Evolutionary conservation across 2,329 filamentous ascomycete species (phyloP).

Genomic region (Scedosporium boydii): DNA sequence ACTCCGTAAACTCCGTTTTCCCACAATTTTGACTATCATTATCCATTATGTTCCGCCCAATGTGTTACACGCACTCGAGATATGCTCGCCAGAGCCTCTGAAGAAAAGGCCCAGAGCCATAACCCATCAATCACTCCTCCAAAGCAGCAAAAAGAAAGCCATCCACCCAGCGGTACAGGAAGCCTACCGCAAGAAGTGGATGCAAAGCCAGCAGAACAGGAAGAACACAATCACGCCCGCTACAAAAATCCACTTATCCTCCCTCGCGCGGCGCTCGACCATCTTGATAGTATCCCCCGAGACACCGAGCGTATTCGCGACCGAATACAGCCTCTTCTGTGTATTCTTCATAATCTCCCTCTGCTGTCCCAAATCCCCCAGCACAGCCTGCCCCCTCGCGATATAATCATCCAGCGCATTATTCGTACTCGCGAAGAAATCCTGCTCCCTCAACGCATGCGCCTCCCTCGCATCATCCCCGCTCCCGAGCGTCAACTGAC

Average conservation of each 20-base stretch:
- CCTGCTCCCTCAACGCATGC: conserved; percentile 82
- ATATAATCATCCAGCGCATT: conserved; percentile 88
- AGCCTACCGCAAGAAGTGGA: conserved; percentile 66
- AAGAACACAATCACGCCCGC: conserved; percentile 80
- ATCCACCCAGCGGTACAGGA: not conserved
- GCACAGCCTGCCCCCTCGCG: conserved; percentile 78
- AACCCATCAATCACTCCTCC: not conserved
- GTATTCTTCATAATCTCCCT: conserved; percentile 92
- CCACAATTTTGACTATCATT: not conserved
- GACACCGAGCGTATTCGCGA: conserved; percentile 87
- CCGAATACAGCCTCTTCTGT: conserved; percentile 80
- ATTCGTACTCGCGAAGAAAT: conserved; percentile 75
- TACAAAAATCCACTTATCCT: conserved; percentile 98
- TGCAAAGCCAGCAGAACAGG: conserved; percentile 79
- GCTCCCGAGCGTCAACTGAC: conserved; percentile 36
- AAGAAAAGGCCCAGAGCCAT: too few species aligned
- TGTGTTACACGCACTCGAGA: not conserved
- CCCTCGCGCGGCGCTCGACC: conserved; percentile 82
- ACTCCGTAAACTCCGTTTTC: not conserved
- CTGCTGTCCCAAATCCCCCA: conserved; percentile 82
- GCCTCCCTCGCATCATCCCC: conserved; percentile 63
- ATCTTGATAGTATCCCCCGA: conserved; percentile 95
- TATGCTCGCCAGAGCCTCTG: not conserved
- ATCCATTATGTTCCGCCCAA: not conserved
- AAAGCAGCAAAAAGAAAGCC: not conserved